Percentiles rank a stretch among this genome's conserved stretches.
These are phyloP conservation scores for Chrysanthemum seticuspe DNA, from an alignment of 129 eudicot species.

Conservation along the genomic window DNA sequence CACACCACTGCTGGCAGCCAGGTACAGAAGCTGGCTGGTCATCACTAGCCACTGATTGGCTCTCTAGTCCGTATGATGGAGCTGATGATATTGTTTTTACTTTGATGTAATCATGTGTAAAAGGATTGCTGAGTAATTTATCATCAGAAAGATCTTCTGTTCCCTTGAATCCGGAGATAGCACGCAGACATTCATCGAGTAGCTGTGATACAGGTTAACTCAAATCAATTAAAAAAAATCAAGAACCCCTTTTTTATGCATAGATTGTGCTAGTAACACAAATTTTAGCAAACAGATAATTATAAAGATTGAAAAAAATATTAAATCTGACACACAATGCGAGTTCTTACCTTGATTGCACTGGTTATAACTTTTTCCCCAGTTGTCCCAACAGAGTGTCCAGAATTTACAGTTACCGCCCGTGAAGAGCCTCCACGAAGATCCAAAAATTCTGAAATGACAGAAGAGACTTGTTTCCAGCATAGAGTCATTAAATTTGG, in stretches of 20 bases:
- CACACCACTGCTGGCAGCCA: slow-evolving; percentile 76
- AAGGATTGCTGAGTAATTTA: slow-evolving; percentile 63
- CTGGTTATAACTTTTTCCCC: slow-evolving; percentile 64
- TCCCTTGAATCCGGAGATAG: slow-evolving; percentile 89
- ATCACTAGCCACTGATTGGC: slow-evolving; percentile 26
- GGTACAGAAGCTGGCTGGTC: slow-evolving; percentile 33
- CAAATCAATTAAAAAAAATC: slow-evolving; percentile 5
- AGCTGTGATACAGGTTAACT: slow-evolving; percentile 42
- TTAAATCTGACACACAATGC: background rate
- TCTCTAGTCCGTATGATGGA: slow-evolving; percentile 60
- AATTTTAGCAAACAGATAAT: background rate
- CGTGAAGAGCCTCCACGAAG: slow-evolving; percentile 36
- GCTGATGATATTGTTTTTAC: slow-evolving; percentile 91
- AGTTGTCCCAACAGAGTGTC: slow-evolving; percentile 38
- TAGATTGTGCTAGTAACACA: slow-evolving; percentile 10
- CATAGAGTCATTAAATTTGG: slow-evolving; percentile 65
- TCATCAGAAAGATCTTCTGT: slow-evolving; percentile 89
- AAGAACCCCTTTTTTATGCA: background rate
- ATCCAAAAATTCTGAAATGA: slow-evolving; percentile 39
- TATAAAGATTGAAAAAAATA: background rate
- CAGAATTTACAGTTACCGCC: slow-evolving; percentile 43
- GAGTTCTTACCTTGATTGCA: slow-evolving; percentile 63
- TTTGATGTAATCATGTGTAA: slow-evolving; percentile 76
- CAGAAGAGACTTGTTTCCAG: slow-evolving; percentile 67
- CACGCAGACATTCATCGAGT: slow-evolving; percentile 96